phyloP scores from a whole-genome alignment of 768 basidiomycete genomes.

The Xerocomellus amylosporus region DNA sequence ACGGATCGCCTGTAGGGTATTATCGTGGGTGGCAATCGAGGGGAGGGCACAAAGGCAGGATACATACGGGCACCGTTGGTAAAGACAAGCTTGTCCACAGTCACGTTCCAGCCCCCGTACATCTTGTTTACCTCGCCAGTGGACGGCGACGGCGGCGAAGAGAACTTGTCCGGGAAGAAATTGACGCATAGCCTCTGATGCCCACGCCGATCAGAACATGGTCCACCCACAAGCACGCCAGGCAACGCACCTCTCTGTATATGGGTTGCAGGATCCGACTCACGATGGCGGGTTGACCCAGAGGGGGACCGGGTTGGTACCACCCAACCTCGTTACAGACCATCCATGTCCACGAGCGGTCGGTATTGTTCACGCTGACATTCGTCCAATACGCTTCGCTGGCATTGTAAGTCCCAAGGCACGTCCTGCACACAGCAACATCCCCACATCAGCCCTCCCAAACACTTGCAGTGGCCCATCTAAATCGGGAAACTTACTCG shows the following conservation, averaged over 20 bases:
- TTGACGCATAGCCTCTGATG: constrained; percentile 64
- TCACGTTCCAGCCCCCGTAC: constrained; percentile 64
- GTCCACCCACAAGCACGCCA: neutral
- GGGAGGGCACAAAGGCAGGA: neutral
- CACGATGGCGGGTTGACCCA: constrained; percentile 33
- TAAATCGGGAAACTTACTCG: constrained; percentile 41
- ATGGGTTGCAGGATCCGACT: constrained; percentile 33
- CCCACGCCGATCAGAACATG: neutral
- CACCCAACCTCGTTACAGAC: constrained; percentile 71
- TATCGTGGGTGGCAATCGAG: neutral
- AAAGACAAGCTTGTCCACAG: constrained; percentile 59
- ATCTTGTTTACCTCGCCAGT: constrained; percentile 42
- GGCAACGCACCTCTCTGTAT: constrained; percentile 26
- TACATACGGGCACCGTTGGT: constrained; percentile 62
- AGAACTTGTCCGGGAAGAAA: constrained; percentile 63
- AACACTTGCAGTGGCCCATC: neutral
- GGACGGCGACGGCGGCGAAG: constrained; percentile 43
- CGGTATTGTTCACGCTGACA: constrained; percentile 50
- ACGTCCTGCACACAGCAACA: constrained; percentile 27
- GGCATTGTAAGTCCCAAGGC: constrained; percentile 42
- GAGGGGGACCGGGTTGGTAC: constrained; percentile 39
- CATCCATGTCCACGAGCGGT: constrained; percentile 72
- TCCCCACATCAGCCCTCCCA: constrained; percentile 36
- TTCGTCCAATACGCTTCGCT: constrained; percentile 48
- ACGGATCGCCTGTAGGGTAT: constrained; percentile 60